Evolutionary conservation across 1,284 basidiomycete species (phyloP).

Genomic region (Melampsora americana): DNA sequence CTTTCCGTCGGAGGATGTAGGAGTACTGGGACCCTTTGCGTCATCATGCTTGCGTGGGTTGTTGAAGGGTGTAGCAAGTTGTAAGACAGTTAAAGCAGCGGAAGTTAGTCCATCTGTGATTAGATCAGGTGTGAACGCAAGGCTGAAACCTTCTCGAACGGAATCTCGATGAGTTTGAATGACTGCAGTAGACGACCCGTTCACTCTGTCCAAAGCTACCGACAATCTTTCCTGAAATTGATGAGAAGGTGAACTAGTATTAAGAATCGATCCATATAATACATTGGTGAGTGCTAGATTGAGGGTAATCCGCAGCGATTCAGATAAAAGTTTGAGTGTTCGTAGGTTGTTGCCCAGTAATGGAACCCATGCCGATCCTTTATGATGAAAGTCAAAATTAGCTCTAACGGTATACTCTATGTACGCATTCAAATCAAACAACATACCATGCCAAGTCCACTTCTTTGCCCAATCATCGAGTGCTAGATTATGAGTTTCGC

Average conservation of each 20-base stretch:
- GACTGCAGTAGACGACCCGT: conserved; percentile 37
- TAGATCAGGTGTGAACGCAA: conserved; percentile 41
- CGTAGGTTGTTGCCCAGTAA: conserved; percentile 34
- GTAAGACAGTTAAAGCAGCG: conserved; percentile 38
- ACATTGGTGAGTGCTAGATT: conserved; percentile 41
- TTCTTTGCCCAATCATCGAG: conserved; percentile 40
- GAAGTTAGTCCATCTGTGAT: conserved; percentile 40
- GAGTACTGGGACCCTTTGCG: conserved; percentile 11
- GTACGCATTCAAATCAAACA: neutral
- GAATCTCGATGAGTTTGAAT: conserved; percentile 44
- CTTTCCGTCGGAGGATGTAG: conserved; percentile 18
- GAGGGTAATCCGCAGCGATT: conserved; percentile 34
- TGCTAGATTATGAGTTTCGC: conserved; percentile 34
- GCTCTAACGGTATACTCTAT: neutral
- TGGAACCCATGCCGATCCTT: conserved; percentile 39
- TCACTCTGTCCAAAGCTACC: conserved; percentile 41
- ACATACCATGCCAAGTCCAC: conserved; percentile 44
- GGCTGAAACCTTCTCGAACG: conserved; percentile 38
- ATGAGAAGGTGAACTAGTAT: neutral
- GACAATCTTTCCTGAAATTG: conserved; percentile 28
- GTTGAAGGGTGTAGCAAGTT: conserved; percentile 34
- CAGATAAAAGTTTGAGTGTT: conserved; percentile 28
- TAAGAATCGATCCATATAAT: conserved; percentile 9
- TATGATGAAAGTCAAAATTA: neutral
- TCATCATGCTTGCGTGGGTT: neutral